Evolutionary conservation across 1,284 basidiomycete genomes (phyloP), one percentile per base, ranked within the genome.

Genomic region (Erythrobasidium hasegawianum): DNA sequence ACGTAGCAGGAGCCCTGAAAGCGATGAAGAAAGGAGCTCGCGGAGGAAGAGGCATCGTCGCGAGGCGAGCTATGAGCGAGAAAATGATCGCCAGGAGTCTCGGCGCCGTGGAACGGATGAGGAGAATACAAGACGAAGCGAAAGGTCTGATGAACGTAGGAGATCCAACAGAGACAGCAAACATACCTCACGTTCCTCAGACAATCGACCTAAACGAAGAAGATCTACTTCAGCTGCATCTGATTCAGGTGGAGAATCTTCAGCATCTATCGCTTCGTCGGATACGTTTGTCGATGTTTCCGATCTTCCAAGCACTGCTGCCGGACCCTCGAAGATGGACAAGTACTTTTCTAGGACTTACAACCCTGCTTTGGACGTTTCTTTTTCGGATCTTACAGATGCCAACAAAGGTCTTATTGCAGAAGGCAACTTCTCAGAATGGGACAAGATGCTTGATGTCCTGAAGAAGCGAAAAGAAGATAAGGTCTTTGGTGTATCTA

Each of bases 361-460:
- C 75, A 92, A 96, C 76, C 92, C 92, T 1, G 84, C 87, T 1
- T 80, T 95, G 2, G 92, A 97, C 76, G 83, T 89, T 29, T 83
- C 86, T 1, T 85, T 87, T 16, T 81, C 90, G n/a, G 75, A 83
- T 13, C 57, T 71, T 3, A 70, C 71, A 53, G 62, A 70, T 50
- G 24, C 59, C 2, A 26, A 57, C 16, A 69, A 60, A 0, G 71
- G 73, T 2, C 39, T 90, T 24, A 84, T 90, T 59, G 82, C 84
- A 59, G 85, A 87, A 53, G 81, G 85, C 0, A 87, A 89, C 64
- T 90, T 87, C 70, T 87, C 85, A 64, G 86, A 85, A 0, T 92
- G 90, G 89, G 90, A 91, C 68, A 84, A 87, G 2, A 94, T 95
- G 85, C 82, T 95, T 52, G 88, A 90, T 71, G 80, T 90, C 57